Percentiles rank a stretch among this genome's conserved stretches.
Evolutionary conservation across 495 filamentous ascomycete species (phyloP).

Genomic region (Trichoderma reesei): DNA sequence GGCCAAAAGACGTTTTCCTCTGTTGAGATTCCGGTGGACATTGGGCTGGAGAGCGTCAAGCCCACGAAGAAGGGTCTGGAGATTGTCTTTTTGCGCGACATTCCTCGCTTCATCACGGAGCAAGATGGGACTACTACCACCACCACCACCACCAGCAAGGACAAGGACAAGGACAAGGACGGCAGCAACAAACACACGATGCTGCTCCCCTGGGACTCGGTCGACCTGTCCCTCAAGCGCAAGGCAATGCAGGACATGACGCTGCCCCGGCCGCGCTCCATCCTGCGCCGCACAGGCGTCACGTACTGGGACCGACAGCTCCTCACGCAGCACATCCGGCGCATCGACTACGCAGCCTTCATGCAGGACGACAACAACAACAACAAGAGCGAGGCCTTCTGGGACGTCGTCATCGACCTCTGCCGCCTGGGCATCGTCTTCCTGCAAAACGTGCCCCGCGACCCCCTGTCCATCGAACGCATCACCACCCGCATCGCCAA

Average conservation of each 20-base stretch:
- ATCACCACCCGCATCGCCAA: slow-evolving; percentile 64
- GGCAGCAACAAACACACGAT: slow-evolving; percentile 13
- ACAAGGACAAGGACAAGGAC: slow-evolving; percentile 8
- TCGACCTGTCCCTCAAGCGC: slow-evolving; percentile 10
- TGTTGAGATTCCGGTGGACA: slow-evolving; percentile 52
- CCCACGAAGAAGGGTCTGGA: slow-evolving; percentile 30
- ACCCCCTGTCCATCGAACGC: slow-evolving; percentile 51
- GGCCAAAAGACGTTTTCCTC: slow-evolving; percentile 76
- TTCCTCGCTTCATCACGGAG: slow-evolving; percentile 4
- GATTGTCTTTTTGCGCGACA: slow-evolving; percentile 45
- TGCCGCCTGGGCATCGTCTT: slow-evolving; percentile 59
- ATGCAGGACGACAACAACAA: slow-evolving; percentile 39
- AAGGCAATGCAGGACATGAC: slow-evolving; percentile 1
- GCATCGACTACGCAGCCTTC: slow-evolving; percentile 60
- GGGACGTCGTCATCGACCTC: slow-evolving; percentile 44
- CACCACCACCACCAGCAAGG: too few species aligned
- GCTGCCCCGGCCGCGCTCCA: background rate
- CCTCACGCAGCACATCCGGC: slow-evolving; percentile 17
- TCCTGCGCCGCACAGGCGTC: slow-evolving; percentile 5
- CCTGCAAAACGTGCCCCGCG: slow-evolving; percentile 55
- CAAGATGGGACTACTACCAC: too few species aligned
- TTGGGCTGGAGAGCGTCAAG: slow-evolving; percentile 29
- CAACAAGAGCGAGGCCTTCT: slow-evolving; percentile 27
- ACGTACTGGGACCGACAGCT: slow-evolving; percentile 25
- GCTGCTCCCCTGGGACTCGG: slow-evolving; percentile 9